Evolutionary conservation across 495 filamentous ascomycete genomes (phyloP).

Genomic region (Aspergillus kassunensis): DNA sequence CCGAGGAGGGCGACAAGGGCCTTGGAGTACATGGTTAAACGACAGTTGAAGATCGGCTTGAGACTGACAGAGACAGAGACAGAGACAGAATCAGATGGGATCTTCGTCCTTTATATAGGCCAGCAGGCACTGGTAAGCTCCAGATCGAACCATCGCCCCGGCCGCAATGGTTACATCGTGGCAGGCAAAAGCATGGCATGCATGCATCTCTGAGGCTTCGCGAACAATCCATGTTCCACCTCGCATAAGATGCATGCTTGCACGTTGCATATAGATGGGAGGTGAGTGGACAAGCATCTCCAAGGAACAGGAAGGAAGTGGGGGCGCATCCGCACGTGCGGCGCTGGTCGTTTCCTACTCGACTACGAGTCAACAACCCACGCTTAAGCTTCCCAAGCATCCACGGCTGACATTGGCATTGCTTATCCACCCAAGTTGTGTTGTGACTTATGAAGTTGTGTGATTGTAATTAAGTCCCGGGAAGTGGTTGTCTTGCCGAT

Average conservation of each 20-base stretch:
- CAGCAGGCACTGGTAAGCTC: neutral
- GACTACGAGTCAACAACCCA: neutral
- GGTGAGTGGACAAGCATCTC: slow-evolving; percentile 8
- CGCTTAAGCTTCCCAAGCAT: slow-evolving; percentile 13
- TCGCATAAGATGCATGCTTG: neutral
- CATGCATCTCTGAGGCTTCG: too few relatives aligned
- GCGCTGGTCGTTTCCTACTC: neutral
- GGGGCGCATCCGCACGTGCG: slow-evolving; percentile 1
- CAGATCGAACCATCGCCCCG: neutral
- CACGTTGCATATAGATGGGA: slow-evolving; percentile 14
- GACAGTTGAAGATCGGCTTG: neutral
- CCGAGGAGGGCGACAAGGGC: slow-evolving; percentile 20
- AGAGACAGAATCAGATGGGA: neutral
- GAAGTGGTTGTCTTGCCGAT: too few relatives aligned
- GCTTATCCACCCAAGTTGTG: too few relatives aligned
- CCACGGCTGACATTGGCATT: slow-evolving; percentile 1
- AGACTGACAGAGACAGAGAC: neutral
- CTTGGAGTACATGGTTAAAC: slow-evolving; percentile 17
- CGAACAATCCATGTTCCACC: slow-evolving; percentile 3
- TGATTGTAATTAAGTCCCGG: too few relatives aligned
- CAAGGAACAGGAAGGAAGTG: slow-evolving; percentile 2
- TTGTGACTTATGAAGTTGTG: too few relatives aligned
- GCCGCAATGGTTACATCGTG: slow-evolving; percentile 6
- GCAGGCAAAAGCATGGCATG: neutral
- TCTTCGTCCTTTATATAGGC: slow-evolving; percentile 6